phyloP scores from a whole-genome alignment of 345 rosid genomes.

The Salix caprea region DNA sequence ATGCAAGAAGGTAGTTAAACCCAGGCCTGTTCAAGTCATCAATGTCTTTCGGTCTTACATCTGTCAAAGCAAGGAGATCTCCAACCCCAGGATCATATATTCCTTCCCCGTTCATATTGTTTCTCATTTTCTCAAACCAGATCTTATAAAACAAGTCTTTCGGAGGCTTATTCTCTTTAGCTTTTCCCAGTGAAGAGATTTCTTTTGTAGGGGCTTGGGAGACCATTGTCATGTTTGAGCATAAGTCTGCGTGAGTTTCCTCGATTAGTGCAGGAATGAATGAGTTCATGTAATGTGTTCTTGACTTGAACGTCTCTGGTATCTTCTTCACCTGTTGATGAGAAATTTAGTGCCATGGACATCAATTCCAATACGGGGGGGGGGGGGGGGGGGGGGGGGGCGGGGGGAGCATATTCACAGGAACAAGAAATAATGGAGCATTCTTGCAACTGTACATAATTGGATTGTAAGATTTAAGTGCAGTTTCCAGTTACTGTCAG shows the following conservation, averaged over 20 bases:
- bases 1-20: constrained; percentile 29
- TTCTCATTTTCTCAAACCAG: background rate
- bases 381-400: too few species aligned
- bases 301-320: background rate
- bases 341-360: background rate
- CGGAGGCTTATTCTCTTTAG: background rate
- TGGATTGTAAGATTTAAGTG: background rate
- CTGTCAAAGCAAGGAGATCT: constrained; percentile 38
- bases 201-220: background rate
- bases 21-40: constrained; percentile 33
- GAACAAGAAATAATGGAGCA: background rate
- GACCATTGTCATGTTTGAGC: background rate
- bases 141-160: background rate
- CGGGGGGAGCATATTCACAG: background rate
- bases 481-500: background rate
- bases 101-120: background rate
- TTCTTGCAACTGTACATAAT: background rate
- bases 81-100: constrained; percentile 24
- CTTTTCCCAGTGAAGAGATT: background rate
- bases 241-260: background rate
- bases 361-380: too few species aligned
- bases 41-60: constrained; percentile 24
- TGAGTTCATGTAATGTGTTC: background rate
- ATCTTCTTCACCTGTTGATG: background rate
- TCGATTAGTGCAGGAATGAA: background rate